A percentile compares a stretch with the other conserved stretches of the same genome.
Conservation (phyloP, 331 rosid genomes). For the Acacia pycnantha region DNA sequence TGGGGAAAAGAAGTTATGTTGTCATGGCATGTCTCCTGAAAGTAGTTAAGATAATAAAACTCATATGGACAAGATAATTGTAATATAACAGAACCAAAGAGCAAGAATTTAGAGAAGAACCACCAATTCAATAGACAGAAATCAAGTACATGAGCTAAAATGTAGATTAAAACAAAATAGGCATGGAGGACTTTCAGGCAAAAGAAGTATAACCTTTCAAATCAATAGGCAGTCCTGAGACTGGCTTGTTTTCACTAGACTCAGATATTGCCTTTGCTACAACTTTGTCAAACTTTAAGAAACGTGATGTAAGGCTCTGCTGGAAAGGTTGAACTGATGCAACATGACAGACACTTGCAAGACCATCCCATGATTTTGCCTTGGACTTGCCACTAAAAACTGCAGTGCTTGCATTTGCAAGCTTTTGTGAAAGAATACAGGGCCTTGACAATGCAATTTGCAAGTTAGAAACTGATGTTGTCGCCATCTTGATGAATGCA, state of each 20-base stretch:
- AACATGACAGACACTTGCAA: slow-evolving; percentile 53
- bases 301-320: slow-evolving; percentile 34
- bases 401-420: slow-evolving; percentile 33
- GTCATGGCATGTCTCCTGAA: background rate
- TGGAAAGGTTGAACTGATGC: slow-evolving; percentile 51
- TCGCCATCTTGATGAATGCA: slow-evolving; percentile 51
- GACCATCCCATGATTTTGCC: slow-evolving; percentile 44
- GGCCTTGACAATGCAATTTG: slow-evolving; percentile 64
- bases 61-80: background rate
- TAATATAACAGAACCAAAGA: background rate
- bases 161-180: background rate
- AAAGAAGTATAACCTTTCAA: slow-evolving; percentile 56
- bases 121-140: background rate
- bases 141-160: background rate
- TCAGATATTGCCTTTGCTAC: slow-evolving; percentile 58
- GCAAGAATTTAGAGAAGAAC: background rate
- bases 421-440: slow-evolving; percentile 42
- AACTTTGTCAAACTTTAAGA: slow-evolving; percentile 42
- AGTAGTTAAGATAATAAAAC: background rate
- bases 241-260: slow-evolving; percentile 52
- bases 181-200: background rate
- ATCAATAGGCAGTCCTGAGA: slow-evolving; percentile 78
- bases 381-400: slow-evolving; percentile 37
- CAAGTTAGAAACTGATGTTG: slow-evolving; percentile 64
- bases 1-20: background rate